Percentiles rank a stretch among this genome's conserved stretches.
These are phyloP conservation scores for Arthrinium phaeospermum DNA, from an alignment of 2,329 filamentous ascomycete genomes.

Conservation along the genomic window DNA sequence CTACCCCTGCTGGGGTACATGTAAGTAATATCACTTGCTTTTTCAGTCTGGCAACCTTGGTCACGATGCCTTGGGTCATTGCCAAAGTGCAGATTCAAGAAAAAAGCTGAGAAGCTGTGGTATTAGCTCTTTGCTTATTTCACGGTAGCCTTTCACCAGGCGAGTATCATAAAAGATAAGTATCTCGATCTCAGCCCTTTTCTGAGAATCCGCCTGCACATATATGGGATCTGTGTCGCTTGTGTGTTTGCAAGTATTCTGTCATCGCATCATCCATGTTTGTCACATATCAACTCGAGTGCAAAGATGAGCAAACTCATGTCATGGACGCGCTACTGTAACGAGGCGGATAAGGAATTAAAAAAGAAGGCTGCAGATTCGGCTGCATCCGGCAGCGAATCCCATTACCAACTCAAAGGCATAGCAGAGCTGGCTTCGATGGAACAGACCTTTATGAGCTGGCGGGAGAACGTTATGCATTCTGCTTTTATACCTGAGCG, in stretches of 20 bases:
- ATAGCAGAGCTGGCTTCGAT: neutral
- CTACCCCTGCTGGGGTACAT: neutral
- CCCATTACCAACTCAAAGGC: conserved; percentile 1
- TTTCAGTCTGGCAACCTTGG: neutral
- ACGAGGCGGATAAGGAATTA: neutral
- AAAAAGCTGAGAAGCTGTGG: neutral
- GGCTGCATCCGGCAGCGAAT: neutral
- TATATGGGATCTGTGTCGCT: neutral
- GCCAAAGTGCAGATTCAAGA: neutral
- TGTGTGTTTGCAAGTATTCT: neutral
- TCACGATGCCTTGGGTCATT: neutral
- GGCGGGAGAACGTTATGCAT: neutral
- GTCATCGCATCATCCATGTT: neutral
- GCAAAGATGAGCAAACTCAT: conserved; percentile 14
- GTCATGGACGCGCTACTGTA: neutral
- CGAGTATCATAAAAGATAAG: neutral
- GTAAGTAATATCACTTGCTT: neutral
- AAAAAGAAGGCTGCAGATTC: neutral
- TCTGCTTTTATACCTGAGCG: neutral
- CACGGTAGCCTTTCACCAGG: neutral
- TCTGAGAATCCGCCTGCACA: neutral
- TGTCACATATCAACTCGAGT: neutral
- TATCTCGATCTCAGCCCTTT: neutral
- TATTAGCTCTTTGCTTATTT: neutral
- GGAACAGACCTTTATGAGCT: neutral